Evolutionary conservation across 768 basidiomycete species (phyloP).

Genomic region (Kwoniella pini): DNA sequence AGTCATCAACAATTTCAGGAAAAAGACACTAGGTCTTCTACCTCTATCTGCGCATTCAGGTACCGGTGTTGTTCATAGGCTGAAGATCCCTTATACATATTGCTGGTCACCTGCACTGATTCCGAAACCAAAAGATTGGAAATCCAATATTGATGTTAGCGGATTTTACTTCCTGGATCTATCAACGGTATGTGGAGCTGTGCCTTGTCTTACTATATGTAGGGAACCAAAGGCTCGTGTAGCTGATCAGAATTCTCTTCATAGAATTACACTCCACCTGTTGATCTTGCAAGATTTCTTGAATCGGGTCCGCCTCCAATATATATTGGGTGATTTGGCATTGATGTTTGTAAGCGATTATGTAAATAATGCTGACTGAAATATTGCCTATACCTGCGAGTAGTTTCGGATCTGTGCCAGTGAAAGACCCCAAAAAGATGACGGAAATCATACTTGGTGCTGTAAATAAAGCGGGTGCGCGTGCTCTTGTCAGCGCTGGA

Average conservation of each 20-base stretch:
- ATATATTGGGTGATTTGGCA: conserved; percentile 61
- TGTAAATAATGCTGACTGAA: no score
- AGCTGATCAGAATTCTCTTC: no score
- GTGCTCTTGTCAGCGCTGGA: conserved; percentile 64
- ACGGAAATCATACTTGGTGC: conserved; percentile 64
- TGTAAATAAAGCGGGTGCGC: conserved; percentile 60
- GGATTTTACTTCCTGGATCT: conserved; percentile 62
- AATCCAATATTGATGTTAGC: conserved; percentile 65
- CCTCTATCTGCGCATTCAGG: conserved; percentile 59
- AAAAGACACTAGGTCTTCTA: conserved; percentile 57
- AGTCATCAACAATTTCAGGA: conserved; percentile 62
- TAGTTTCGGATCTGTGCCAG: conserved; percentile 67
- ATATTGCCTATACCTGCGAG: no score
- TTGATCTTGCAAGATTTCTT: conserved; percentile 61
- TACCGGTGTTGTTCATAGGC: conserved; percentile 60
- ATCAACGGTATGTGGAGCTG: no score
- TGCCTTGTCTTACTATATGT: no score
- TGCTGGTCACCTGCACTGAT: conserved; percentile 65
- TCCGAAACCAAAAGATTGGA: conserved; percentile 67
- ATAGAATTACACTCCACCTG: conserved; percentile 57
- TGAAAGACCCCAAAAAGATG: conserved; percentile 62
- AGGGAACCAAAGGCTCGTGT: no score
- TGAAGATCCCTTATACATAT: conserved; percentile 67
- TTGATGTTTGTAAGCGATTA: neutral
- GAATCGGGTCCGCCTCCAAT: conserved; percentile 61